phyloP scores from a whole-genome alignment of 176 grass and related monocot genomes.

The Aegilops sharonensis region DNA sequence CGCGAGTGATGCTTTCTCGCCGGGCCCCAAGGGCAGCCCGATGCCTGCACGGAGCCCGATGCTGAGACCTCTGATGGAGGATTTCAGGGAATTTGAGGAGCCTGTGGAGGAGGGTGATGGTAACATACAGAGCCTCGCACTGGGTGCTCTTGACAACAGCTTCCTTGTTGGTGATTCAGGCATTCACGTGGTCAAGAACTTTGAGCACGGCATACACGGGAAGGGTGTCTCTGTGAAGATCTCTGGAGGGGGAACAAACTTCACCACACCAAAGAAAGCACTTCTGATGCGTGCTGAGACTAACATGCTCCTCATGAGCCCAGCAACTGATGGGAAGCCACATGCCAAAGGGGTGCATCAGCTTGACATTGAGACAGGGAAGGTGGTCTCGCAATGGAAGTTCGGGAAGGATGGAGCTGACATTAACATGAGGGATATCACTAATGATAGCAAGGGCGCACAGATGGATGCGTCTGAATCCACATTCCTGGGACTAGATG shows the following conservation, averaged over 20 bases:
- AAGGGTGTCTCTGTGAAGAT: conserved; percentile 79
- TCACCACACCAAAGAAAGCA: conserved; percentile 71
- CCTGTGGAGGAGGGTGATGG: conserved; percentile 51
- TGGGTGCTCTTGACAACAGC: conserved; percentile 76
- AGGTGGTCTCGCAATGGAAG: conserved; percentile 80
- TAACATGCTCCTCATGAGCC: conserved; percentile 94
- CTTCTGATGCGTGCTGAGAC: conserved; percentile 90
- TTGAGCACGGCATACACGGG: conserved; percentile 80
- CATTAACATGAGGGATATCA: conserved; percentile 90
- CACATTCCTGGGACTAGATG: conserved; percentile 85
- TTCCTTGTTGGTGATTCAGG: conserved; percentile 69
- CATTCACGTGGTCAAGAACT: conserved; percentile 75
- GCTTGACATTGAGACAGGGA: conserved; percentile 83
- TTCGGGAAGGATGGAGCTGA: conserved; percentile 83
- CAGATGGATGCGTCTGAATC: conserved; percentile 82
- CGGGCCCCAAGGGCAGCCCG: conserved; percentile 34
- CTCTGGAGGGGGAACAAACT: conserved; percentile 45
- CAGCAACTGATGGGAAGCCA: conserved; percentile 86
- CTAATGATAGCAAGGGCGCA: conserved; percentile 81
- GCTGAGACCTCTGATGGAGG: conserved; percentile 59
- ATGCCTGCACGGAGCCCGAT: conserved; percentile 24
- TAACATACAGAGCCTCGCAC: conserved; percentile 70
- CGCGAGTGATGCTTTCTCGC: conserved; percentile 41
- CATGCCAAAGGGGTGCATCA: conserved; percentile 74
- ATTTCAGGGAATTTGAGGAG: conserved; percentile 85